Conservation (phyloP, 2,329 filamentous ascomycete genomes). For the Penicillium griseofulvum region DNA sequence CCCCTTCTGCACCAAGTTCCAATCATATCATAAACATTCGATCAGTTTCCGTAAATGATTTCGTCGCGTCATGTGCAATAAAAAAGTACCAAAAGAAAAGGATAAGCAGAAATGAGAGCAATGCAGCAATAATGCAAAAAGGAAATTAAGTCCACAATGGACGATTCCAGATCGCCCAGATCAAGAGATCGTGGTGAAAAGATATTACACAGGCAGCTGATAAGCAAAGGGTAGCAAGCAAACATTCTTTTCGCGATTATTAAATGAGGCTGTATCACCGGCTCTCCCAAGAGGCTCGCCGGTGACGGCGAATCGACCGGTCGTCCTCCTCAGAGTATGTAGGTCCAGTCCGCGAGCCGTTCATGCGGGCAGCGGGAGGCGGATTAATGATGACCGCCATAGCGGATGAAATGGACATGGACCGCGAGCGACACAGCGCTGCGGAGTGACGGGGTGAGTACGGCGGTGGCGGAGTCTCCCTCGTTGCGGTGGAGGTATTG, state of each 20-base stretch:
- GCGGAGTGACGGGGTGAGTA: slow-evolving; percentile 36
- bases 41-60: background rate
- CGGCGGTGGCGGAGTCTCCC: slow-evolving; percentile 44
- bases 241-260: background rate
- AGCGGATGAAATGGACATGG: slow-evolving; percentile 33
- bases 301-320: slow-evolving; percentile 21
- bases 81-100: background rate
- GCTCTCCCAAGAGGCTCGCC: slow-evolving; percentile 31
- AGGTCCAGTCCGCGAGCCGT: slow-evolving; percentile 30
- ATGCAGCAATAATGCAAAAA: background rate
- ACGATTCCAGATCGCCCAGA: slow-evolving; percentile 13
- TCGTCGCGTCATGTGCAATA: slow-evolving; percentile 19
- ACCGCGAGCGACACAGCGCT: slow-evolving; percentile 31
- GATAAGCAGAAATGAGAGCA: background rate
- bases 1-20: background rate
- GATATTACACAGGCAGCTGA: background rate
- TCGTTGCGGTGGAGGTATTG: slow-evolving; percentile 45
- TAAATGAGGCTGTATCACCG: slow-evolving; percentile 10
- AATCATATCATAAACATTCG: slow-evolving; percentile 1
- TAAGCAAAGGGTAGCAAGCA: background rate
- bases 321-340: slow-evolving; percentile 23
- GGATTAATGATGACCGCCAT: slow-evolving; percentile 24
- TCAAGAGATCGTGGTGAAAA: background rate
- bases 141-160: background rate
- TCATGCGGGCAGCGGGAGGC: slow-evolving; percentile 25